Base-by-base conservation (phyloP, 2,329 filamentous ascomycete genomes). In the Paracoccidioides brasiliensis region DNA sequence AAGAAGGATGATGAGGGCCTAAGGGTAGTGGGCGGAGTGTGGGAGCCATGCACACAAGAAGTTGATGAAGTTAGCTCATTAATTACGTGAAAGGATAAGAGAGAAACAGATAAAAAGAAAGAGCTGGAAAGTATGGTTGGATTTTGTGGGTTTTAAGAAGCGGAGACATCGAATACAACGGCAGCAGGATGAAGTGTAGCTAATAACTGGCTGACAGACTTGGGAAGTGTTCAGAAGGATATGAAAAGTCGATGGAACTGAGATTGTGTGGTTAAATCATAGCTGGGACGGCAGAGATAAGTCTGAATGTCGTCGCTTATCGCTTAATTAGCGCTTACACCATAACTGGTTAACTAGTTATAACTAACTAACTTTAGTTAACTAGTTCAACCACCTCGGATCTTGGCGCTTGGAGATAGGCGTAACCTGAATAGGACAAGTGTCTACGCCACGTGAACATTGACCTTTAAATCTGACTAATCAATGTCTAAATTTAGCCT, bases 1-100 rank as follows among this genome's bases (percentile, higher is more conserved):
- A 64, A 52, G 61, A 62, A 41, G 58, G 59, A 37, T 44, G 57
- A 14, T 37, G 51, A 8, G 42, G 42, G 35, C 30, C 40, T 3
- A 15, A 15, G 14, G 61, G 58, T 43, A 62, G 54, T 32, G 63
- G 57, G 42, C 62, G 64, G 45, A 58, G 57, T 15, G 60, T 62
- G 28, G 64, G 61, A 56, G 68, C 64, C 69, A 72, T 72, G 15
- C 4, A 43, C 46, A 48, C 32, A 53, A 22, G 15, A 35, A 44
- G 22, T 12, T 22, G 33, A 28, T 28, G 32, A 12, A 14, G 28
- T 28, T 14, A 49, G 41, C 6, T 22, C 28, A 48, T 33, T 28
- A 8, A 49, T 22, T 22, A 22, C 22, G 22, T 22, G 22, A 22
- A 15, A 42, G 49, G 10, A 30, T 28, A 28, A 12, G 52, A 12